Percentiles rank a stretch among this genome's conserved stretches.
Evolutionary conservation across 1,139 yeast species (phyloP).

Genomic region (Geotrichum australiense): DNA sequence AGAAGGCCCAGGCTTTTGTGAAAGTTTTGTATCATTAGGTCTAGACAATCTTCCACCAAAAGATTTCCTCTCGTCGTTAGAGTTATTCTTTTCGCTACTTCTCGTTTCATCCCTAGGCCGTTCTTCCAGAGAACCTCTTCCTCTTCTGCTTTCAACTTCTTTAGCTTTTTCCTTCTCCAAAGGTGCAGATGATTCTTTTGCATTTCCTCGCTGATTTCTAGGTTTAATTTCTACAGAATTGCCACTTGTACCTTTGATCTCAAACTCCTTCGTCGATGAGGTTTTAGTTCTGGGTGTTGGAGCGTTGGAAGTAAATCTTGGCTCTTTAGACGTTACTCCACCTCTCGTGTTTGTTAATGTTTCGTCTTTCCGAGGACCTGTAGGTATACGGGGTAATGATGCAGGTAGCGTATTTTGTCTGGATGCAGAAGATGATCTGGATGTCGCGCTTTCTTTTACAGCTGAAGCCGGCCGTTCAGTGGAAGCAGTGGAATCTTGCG

Average conservation of each 20-base stretch:
- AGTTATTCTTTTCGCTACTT: constrained; percentile 8
- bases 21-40: background rate
- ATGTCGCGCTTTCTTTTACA: constrained; percentile 1
- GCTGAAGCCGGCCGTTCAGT: constrained; percentile 3
- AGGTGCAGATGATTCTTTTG: constrained; percentile 2
- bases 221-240: constrained; percentile 19
- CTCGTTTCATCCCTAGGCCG: constrained; percentile 4
- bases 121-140: constrained; percentile 9
- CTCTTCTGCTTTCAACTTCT: constrained; percentile 1
- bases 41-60: constrained; percentile 1
- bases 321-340: background rate
- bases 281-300: background rate
- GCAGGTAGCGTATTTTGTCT: constrained; percentile 16
- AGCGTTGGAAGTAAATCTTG: background rate
- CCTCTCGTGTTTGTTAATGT: constrained; percentile 8
- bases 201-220: constrained; percentile 7
- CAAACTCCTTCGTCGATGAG: constrained; percentile 9
- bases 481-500: background rate
- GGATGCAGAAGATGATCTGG: background rate
- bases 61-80: constrained; percentile 12
- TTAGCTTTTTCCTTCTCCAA: background rate
- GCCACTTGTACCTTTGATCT: constrained; percentile 10
- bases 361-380: constrained; percentile 20
- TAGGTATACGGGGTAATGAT: constrained; percentile 23
- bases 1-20: background rate